Conservation (phyloP, 345 rosid genomes). For the Lagerstroemia speciosa region DNA sequence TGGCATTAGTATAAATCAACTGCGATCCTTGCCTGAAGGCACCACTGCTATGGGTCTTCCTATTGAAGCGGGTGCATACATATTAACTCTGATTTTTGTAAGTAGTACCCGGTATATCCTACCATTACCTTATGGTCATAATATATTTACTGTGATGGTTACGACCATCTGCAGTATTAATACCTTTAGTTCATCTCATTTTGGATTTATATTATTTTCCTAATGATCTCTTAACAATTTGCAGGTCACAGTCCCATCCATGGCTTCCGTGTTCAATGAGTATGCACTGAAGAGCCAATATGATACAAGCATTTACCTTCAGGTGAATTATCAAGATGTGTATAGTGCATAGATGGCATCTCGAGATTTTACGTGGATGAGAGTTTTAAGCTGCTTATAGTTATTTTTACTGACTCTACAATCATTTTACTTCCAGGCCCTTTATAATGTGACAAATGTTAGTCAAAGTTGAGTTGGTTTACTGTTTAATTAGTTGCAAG, state of each 20-base stretch:
- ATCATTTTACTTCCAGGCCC: background rate
- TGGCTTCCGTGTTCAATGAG: constrained; percentile 97
- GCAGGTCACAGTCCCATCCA: constrained; percentile 90
- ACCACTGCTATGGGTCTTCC: constrained; percentile 60
- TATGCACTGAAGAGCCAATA: constrained; percentile 96
- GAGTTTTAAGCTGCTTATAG: background rate
- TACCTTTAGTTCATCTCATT: background rate
- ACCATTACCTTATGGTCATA: background rate
- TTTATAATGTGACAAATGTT: background rate
- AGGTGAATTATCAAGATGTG: constrained; percentile 39
- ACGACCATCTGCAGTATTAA: background rate
- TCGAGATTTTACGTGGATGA: background rate
- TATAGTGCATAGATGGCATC: background rate
- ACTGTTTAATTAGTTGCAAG: background rate
- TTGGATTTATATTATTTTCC: background rate
- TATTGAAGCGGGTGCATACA: constrained; percentile 75
- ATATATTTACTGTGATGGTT: background rate
- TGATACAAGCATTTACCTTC: constrained; percentile 96
- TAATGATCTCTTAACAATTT: background rate
- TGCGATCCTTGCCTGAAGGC: constrained; percentile 84
- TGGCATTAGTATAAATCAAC: constrained; percentile 87
- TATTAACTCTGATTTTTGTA: constrained; percentile 81
- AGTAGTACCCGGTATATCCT: constrained; percentile 23
- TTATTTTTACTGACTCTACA: background rate
- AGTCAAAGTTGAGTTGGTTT: background rate